Base-by-base conservation (phyloP, 2,329 filamentous ascomycete species). In the Neonectria punicea region DNA sequence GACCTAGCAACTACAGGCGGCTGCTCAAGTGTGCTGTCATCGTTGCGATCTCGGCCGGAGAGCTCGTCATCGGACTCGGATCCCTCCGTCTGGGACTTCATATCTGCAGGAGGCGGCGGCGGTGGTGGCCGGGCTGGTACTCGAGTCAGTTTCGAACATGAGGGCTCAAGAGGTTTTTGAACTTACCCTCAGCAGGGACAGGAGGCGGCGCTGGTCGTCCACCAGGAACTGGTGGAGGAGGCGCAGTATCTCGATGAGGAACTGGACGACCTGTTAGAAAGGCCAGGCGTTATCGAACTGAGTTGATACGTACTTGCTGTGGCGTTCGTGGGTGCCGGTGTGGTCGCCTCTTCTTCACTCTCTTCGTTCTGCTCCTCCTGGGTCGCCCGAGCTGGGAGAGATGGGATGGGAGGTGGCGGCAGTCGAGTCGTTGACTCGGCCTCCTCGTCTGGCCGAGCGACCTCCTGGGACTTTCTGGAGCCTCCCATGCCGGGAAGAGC, bases 1-100 rank as follows among this genome's bases (percentile, higher is more conserved):
- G 75, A 75, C 55, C 73, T 73, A 9, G 67, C 55, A 32, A 80
- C 76, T 16, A 50, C 55, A 49, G 65, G 53, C 11, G 50, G 34
- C 51, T 71, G 70, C 44, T 57, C 58, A 46, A 32, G 30, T 22
- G 80, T 80, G 39, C 84, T 58, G 74, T 80, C 72, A 69, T 85
- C 78, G 55, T 83, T 79, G 69, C 80, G 77, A 73, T 85, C 75
- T 74, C 80, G 79, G 58, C 83, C 82, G 10, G 92, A 93, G 73
- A 94, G 82, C 78, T 98, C 95, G 77, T 98, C 94, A 72, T 97
- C 94, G 47, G 94, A 96, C 76, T 92, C 93, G 1, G 93, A 97
- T 32, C 93, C 94, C 66, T 91, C 86, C 63, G 90, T 93, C 50
- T 89, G 90, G 44, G 92, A 92, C 53, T 86, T 83, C 16, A 87